Evolutionary conservation across 2,329 filamentous ascomycete species (phyloP).

Genomic region (Cucurbitaria berberidis): DNA sequence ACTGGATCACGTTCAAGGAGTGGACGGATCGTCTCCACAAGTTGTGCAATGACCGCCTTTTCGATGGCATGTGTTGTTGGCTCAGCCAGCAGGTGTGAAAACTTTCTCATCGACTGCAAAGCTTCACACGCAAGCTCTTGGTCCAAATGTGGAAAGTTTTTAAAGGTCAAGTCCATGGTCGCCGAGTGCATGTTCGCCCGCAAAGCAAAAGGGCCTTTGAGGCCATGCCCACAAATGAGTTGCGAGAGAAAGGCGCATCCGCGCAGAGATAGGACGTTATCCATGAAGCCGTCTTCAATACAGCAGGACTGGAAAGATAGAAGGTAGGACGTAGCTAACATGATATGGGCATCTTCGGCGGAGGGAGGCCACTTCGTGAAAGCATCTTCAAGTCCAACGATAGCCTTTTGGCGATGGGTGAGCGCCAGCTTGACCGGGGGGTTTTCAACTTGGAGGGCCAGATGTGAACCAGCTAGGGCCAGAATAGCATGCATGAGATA

Average conservation of each 20-base stretch:
- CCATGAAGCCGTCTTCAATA: slow-evolving; percentile 26
- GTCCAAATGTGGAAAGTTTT: slow-evolving; percentile 15
- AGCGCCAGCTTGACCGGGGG: slow-evolving; percentile 12
- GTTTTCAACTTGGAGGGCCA: slow-evolving; percentile 20
- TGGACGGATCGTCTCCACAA: slow-evolving; percentile 14
- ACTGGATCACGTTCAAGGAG: slow-evolving; percentile 10
- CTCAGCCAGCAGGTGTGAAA: slow-evolving; percentile 8
- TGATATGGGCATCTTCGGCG: slow-evolving; percentile 30
- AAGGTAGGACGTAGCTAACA: slow-evolving; percentile 31
- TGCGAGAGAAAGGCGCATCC: slow-evolving; percentile 27
- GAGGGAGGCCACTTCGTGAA: slow-evolving; percentile 28
- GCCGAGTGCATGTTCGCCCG: slow-evolving; percentile 8
- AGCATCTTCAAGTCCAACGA: slow-evolving; percentile 26
- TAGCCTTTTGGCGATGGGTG: slow-evolving; percentile 29
- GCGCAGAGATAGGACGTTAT: slow-evolving; percentile 26
- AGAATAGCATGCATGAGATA: slow-evolving; percentile 35
- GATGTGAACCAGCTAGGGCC: slow-evolving; percentile 33
- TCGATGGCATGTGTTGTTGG: slow-evolving; percentile 13
- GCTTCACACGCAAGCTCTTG: slow-evolving; percentile 15
- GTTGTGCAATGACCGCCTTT: slow-evolving; percentile 15
- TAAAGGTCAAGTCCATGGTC: slow-evolving; percentile 11
- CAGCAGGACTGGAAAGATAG: slow-evolving; percentile 27
- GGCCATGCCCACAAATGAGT: slow-evolving; percentile 15
- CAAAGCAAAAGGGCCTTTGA: slow-evolving; percentile 21
- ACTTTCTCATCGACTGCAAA: slow-evolving; percentile 13